Base-by-base conservation (phyloP, 2,329 filamentous ascomycete genomes). In the Zarea fungicola region DNA sequence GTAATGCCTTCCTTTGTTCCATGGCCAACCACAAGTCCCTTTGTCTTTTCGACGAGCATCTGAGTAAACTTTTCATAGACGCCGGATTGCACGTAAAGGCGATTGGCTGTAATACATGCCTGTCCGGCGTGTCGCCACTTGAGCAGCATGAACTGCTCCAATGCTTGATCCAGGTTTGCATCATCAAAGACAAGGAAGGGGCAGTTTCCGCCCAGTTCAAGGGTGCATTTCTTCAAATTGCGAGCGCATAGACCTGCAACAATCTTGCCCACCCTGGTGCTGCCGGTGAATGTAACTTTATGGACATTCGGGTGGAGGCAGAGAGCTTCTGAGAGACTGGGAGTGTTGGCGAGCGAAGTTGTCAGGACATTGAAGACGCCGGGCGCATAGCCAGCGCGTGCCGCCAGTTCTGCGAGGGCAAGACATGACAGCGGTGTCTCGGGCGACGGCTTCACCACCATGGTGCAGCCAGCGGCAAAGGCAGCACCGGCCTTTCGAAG, bases 221-320 rank as follows among this genome's bases (percentile, higher is more conserved):
- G 74, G 0, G 86, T 68, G 3, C 80, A 73, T 0, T 83, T 84
- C 66, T 89, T 89, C 28, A 87, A 68, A 49, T 81, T 72, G 55
- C 77, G 75, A 4, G 81, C 83, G 6, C 81, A 81, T 2, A 74
- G 72, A 2, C 71, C 64, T 1, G 82, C 80, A 34, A 90, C 75
- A 54, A 85, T 82, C 32, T 80, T 78, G 4, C 88, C 88, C 0
- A 90, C 80, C 0, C 71, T 67, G 0, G 87, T 88, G 57, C 80
- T 83, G 16, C 88, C 88, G 0, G 87, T 92, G 57, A 92, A 93
- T 49, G 84, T 86, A 48, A 92, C 73, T 62, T 90, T 90, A 43
- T 70, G 71, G 0, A 76, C 67, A 1, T 65, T 50, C 0, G 65
- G 66, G 50, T 76, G 72, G 23, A 67, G 65, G 53, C 72, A 76